Evolutionary conservation across 805 yeast species (phyloP).

Genomic region (Saccharomycopsis schoenii): DNA sequence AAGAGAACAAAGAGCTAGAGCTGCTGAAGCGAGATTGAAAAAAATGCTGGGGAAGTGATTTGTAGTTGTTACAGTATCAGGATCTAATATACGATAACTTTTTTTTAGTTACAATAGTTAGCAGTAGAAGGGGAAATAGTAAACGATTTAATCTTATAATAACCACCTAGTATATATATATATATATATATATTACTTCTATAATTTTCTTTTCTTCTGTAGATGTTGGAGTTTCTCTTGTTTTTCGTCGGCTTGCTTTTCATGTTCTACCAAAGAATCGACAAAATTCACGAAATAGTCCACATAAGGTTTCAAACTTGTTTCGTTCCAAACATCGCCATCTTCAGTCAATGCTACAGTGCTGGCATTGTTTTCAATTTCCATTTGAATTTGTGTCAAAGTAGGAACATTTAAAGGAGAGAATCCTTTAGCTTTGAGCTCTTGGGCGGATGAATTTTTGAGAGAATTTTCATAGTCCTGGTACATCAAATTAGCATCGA

Average conservation of each 20-base stretch:
- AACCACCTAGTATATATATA: not conserved
- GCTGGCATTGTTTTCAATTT: conserved; percentile 40
- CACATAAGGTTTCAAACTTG: conserved; percentile 62
- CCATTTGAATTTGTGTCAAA: conserved; percentile 50
- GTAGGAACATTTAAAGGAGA: conserved; percentile 78
- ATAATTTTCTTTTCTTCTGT: not conserved
- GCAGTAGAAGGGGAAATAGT: too few species aligned
- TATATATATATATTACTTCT: not conserved
- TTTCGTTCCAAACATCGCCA: conserved; percentile 38
- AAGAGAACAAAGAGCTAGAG: conserved; percentile 93
- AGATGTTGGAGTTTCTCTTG: not conserved
- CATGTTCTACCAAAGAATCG: conserved; percentile 44
- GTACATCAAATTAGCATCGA: conserved; percentile 32
- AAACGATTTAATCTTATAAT: not conserved
- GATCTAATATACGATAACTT: too few species aligned
- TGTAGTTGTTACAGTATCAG: too few species aligned
- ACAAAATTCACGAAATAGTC: conserved; percentile 60
- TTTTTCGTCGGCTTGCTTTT: conserved; percentile 23
- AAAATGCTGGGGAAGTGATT: conserved; percentile 18
- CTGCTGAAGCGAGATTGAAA: conserved; percentile 80
- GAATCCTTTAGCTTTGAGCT: conserved; percentile 39
- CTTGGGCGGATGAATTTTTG: conserved; percentile 7
- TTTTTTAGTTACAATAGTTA: too few species aligned
- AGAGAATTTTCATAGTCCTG: conserved; percentile 10
- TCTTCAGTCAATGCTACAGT: conserved; percentile 19